phyloP scores from a whole-genome alignment of 2,329 filamentous ascomycete genomes.

The Tolypocladium endophyticum region DNA sequence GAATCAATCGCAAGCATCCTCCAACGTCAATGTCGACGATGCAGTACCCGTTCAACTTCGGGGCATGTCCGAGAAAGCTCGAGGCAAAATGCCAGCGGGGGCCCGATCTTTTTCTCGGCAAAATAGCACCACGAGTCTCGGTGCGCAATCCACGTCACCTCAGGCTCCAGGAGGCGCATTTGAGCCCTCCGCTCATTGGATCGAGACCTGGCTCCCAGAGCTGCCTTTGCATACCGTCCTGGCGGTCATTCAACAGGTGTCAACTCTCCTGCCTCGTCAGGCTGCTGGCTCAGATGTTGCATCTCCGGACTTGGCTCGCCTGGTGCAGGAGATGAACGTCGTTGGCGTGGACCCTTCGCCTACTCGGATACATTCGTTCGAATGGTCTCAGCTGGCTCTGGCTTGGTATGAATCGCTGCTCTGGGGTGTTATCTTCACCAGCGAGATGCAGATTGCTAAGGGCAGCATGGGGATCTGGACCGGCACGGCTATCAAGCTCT shows the following conservation, averaged over 20 bases:
- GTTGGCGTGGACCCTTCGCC: slow-evolving; percentile 65
- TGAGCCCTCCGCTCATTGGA: slow-evolving; percentile 72
- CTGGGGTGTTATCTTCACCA: slow-evolving; percentile 87
- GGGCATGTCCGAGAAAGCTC: slow-evolving; percentile 94
- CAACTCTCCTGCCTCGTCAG: slow-evolving; percentile 44
- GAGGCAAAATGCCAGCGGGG: slow-evolving; percentile 88
- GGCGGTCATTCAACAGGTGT: slow-evolving; percentile 59
- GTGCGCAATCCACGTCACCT: slow-evolving; percentile 49
- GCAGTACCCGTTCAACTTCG: slow-evolving; percentile 72
- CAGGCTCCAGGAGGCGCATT: slow-evolving; percentile 53
- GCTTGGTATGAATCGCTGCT: slow-evolving; percentile 94
- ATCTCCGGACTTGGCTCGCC: slow-evolving; percentile 35
- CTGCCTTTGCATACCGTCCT: slow-evolving; percentile 81
- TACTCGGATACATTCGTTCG: slow-evolving; percentile 76
- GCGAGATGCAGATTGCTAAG: slow-evolving; percentile 78
- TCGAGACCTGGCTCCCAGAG: slow-evolving; percentile 89
- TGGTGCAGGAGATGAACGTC: slow-evolving; percentile 51
- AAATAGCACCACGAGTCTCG: slow-evolving; percentile 77
- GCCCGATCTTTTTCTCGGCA: slow-evolving; percentile 77
- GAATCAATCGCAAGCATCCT: slow-evolving; percentile 54
- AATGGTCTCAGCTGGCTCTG: slow-evolving; percentile 82
- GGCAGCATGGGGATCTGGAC: slow-evolving; percentile 93
- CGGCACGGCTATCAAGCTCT: slow-evolving; percentile 76
- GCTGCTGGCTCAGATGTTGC: slow-evolving; percentile 31
- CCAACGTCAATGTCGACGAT: slow-evolving; percentile 59